These are phyloP conservation scores for Zizania latifolia DNA, from an alignment of 176 grass and related monocot genomes.

Conservation along the genomic window DNA sequence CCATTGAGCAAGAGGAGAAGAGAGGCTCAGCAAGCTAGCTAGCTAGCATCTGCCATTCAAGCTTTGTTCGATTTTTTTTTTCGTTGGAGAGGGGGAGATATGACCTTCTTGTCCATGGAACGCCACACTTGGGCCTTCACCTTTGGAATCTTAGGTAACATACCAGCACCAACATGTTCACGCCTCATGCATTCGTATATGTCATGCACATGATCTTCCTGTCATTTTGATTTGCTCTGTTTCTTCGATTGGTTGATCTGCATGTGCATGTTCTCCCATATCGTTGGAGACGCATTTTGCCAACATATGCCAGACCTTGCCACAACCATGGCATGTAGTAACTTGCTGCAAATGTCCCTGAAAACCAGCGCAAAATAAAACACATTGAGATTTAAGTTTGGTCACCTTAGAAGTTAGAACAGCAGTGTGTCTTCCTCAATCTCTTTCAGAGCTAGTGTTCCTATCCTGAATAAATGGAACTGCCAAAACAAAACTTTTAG, in stretches of 20 bases:
- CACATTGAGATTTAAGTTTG: not conserved
- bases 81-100: conserved; percentile 10
- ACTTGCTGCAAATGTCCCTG: not conserved
- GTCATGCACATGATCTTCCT: not conserved
- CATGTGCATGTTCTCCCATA: not conserved
- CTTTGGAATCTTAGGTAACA: conserved; percentile 93
- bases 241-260: not conserved
- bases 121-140: conserved; percentile 86
- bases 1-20: conserved; percentile 28
- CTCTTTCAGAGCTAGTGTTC: not conserved
- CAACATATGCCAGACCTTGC: not conserved
- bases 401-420: not conserved
- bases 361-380: not conserved
- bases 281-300: not conserved
- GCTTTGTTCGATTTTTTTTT: not conserved
- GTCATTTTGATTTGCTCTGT: not conserved
- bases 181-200: not conserved
- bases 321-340: not conserved
- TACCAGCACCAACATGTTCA: not conserved
- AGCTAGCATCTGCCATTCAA: not conserved
- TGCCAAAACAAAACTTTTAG: conserved; percentile 30
- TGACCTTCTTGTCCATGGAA: conserved; percentile 67
- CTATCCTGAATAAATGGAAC: conserved; percentile 15
- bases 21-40: not conserved
- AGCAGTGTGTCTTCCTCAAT: not conserved